These are phyloP conservation scores for Tympanopsis confertula DNA, from an alignment of 2,329 filamentous ascomycete species.

Conservation along the genomic window DNA sequence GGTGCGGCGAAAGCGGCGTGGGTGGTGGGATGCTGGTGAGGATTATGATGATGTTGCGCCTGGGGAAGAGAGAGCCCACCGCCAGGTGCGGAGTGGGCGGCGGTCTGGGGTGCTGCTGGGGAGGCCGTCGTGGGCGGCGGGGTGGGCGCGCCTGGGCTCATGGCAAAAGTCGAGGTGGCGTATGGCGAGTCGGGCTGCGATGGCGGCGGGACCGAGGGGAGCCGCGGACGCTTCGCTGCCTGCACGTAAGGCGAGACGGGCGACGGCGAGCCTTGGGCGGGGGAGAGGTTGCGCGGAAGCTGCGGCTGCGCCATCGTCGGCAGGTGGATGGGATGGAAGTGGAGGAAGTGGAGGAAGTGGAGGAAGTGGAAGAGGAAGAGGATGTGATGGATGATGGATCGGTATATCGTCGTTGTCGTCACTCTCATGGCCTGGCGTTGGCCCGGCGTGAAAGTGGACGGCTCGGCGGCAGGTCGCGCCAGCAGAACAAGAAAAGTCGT, in stretches of 20 bases:
- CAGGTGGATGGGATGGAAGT: no score
- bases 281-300: conserved; percentile 46
- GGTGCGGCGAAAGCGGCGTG: conserved; percentile 13
- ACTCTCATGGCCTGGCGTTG: no score
- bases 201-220: conserved; percentile 56
- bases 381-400: no score
- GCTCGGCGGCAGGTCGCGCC: no score
- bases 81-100: conserved; percentile 22
- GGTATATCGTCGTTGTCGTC: no score
- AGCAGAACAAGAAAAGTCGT: no score
- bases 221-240: conserved; percentile 64
- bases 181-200: conserved; percentile 57
- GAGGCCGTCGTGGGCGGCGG: background rate
- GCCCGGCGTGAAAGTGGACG: no score
- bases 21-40: conserved; percentile 12
- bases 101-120: conserved; percentile 13
- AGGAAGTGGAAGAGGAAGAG: no score
- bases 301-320: no score
- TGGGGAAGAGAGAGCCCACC: background rate
- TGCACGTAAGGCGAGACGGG: conserved; percentile 44
- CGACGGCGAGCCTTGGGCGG: conserved; percentile 48
- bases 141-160: conserved; percentile 26
- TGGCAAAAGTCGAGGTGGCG: conserved; percentile 35
- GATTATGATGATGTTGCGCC: background rate
- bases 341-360: no score